phyloP scores from a whole-genome alignment of 2,329 filamentous ascomycete genomes.

The Neofusicoccum laricinum region DNA sequence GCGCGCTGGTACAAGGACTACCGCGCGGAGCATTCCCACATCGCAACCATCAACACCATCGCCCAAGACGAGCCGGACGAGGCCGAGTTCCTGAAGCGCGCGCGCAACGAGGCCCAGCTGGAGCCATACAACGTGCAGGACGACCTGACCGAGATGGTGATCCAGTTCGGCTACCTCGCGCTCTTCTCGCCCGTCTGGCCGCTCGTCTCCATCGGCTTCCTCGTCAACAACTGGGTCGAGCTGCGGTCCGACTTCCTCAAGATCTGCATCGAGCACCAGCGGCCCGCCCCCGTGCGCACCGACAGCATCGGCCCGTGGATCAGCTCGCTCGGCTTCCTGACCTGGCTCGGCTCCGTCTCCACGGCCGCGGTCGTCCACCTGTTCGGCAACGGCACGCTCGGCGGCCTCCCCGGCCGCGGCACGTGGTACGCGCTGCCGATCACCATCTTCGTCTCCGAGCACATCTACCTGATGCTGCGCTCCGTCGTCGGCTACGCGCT shows the following conservation, averaged over 20 bases:
- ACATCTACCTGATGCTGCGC: constrained; percentile 32
- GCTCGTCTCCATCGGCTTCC: constrained; percentile 32
- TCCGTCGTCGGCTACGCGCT: constrained; percentile 27
- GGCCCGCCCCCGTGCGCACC: constrained; percentile 27
- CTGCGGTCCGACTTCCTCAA: constrained; percentile 34
- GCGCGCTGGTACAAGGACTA: constrained; percentile 31
- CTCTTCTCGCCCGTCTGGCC: constrained; percentile 36
- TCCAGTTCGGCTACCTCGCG: constrained; percentile 35
- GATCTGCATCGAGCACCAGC: constrained; percentile 31
- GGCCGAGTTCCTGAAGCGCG: constrained; percentile 28
- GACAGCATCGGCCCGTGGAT: constrained; percentile 35
- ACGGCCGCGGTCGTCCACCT: constrained; percentile 33
- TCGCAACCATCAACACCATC: neutral
- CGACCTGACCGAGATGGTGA: constrained; percentile 34
- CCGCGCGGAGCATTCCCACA: constrained; percentile 17
- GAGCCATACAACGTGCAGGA: constrained; percentile 34
- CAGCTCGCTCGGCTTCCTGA: constrained; percentile 29
- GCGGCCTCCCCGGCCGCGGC: constrained; percentile 19
- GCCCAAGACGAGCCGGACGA: constrained; percentile 29
- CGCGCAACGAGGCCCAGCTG: constrained; percentile 29
- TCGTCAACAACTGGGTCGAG: constrained; percentile 37
- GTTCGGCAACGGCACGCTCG: constrained; percentile 18
- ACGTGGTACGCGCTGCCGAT: constrained; percentile 30
- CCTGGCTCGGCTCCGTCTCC: constrained; percentile 33
- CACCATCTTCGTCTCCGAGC: constrained; percentile 31